A percentile compares a stretch with the other conserved stretches of the same genome.
These are phyloP conservation scores for Phallus indusiatus DNA, from an alignment of 768 basidiomycete genomes.

Conservation along the genomic window DNA sequence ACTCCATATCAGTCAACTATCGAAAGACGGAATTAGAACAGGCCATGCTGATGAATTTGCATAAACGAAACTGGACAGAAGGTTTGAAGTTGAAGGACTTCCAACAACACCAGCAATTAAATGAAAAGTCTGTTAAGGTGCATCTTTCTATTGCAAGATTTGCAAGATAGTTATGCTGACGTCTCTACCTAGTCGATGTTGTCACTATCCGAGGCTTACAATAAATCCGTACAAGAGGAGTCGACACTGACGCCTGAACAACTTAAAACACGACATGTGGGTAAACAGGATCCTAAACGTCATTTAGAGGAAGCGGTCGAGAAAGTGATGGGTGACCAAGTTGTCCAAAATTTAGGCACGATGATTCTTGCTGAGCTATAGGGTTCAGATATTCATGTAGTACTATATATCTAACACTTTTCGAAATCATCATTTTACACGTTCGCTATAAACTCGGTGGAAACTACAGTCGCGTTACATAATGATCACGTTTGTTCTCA, in stretches of 20 bases:
- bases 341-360: conserved; percentile 89
- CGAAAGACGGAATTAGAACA: conserved; percentile 98
- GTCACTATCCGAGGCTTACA: conserved; percentile 84
- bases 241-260: conserved; percentile 90
- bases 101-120: conserved; percentile 73
- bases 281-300: conserved; percentile 96
- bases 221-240: conserved; percentile 97
- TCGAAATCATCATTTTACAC: background rate
- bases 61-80: conserved; percentile 99
- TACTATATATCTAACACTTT: background rate
- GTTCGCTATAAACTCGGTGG: too few relatives aligned
- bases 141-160: conserved; percentile 19
- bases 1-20: conserved; percentile 95
- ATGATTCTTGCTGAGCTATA: conserved; percentile 89
- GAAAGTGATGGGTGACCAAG: conserved; percentile 96
- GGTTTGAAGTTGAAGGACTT: conserved; percentile 90
- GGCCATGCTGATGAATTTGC: conserved; percentile 96
- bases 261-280: conserved; percentile 94
- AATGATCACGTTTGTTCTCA: background rate
- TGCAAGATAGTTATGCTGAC: conserved; percentile 10
- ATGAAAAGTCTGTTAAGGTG: conserved; percentile 94
- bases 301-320: conserved; percentile 97
- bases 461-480: background rate
- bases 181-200: conserved; percentile 70
- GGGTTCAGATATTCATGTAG: background rate